Conservation (phyloP, 139 green algal genomes). For the Nannochloris sp. region DNA sequence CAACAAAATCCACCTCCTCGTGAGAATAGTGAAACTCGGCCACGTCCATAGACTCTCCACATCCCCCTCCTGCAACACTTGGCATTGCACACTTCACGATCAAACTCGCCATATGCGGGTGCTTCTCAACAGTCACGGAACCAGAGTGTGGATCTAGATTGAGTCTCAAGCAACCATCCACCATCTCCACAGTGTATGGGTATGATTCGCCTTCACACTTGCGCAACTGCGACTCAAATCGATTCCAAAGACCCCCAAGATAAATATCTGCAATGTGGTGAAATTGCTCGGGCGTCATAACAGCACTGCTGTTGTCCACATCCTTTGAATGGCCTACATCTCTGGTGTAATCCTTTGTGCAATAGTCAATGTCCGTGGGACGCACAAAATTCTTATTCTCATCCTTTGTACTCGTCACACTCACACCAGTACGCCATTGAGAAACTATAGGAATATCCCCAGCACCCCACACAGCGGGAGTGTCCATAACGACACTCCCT, state of each 20-base stretch:
- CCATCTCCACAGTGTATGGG: conserved; percentile 6
- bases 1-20: conserved; percentile 6
- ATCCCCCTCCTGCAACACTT: background rate
- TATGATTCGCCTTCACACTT: conserved; percentile 9
- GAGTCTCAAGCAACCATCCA: conserved; percentile 1
- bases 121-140: conserved; percentile 1
- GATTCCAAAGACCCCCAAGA: conserved; percentile 16
- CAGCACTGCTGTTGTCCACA: too few relatives aligned
- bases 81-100: background rate
- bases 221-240: conserved; percentile 4
- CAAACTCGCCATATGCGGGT: background rate
- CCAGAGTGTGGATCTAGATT: background rate
- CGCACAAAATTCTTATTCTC: too few relatives aligned
- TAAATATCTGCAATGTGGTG: conserved; percentile 15
- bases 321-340: too few relatives aligned
- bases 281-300: background rate
- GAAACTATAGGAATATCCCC: too few relatives aligned
- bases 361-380: too few relatives aligned
- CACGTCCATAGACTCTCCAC: conserved; percentile 1
- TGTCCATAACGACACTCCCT: too few relatives aligned
- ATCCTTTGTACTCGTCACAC: too few relatives aligned
- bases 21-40: conserved; percentile 6
- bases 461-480: too few relatives aligned
- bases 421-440: too few relatives aligned
- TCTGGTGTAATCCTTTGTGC: too few relatives aligned